These are phyloP conservation scores for Didymosphaeria variabile DNA, from an alignment of 2,329 filamentous ascomycete genomes.

Conservation along the genomic window DNA sequence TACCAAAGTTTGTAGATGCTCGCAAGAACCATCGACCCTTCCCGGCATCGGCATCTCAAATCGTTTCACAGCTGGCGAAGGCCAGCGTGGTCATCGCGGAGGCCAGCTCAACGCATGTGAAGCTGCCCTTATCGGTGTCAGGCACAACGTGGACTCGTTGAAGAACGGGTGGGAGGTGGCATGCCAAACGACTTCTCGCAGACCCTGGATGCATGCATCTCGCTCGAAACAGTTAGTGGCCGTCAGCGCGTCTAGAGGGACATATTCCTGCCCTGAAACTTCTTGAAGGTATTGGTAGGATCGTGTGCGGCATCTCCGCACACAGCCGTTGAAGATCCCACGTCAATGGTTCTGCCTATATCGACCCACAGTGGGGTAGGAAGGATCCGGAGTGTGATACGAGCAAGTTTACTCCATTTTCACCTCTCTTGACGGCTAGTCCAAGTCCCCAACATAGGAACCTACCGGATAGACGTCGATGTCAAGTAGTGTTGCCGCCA, in stretches of 20 bases:
- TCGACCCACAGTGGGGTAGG: conserved; percentile 1
- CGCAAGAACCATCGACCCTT: neutral
- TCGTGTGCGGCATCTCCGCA: neutral
- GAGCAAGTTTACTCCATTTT: neutral
- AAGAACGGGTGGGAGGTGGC: neutral
- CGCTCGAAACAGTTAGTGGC: conserved; percentile 7
- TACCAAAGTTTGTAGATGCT: conserved; percentile 4
- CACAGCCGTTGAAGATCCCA: conserved; percentile 16
- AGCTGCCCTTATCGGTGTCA: neutral
- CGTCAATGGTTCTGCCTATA: conserved; percentile 12
- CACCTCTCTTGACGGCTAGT: neutral
- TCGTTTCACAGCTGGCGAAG: neutral
- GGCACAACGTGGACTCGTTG: neutral
- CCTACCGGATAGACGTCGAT: conserved; percentile 4
- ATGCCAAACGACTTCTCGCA: neutral
- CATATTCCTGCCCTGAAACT: neutral
- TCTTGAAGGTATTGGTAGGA: conserved; percentile 6
- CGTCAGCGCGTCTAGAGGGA: neutral
- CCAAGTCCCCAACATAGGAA: neutral
- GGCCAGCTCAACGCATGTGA: neutral
- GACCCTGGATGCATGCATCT: conserved; percentile 20
- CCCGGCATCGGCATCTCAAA: neutral
- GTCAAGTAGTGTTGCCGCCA: conserved; percentile 16
- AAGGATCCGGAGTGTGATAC: neutral
- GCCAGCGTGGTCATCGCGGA: conserved; percentile 7